Percentiles rank a stretch among this genome's conserved stretches.
phyloP scores from a whole-genome alignment of 306 rosid genomes.

The Glycine tomentella region DNA sequence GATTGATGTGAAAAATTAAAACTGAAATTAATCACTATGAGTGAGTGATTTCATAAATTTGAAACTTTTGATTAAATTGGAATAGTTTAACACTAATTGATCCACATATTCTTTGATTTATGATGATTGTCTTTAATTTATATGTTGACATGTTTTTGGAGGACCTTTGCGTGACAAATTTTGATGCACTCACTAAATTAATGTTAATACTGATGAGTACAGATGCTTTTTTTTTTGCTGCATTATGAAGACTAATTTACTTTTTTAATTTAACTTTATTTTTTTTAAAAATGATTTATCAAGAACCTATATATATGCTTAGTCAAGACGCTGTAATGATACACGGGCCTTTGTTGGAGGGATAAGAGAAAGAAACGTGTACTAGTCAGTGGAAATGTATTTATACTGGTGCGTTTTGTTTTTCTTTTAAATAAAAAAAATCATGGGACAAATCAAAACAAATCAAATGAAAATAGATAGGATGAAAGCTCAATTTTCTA shows the following conservation, averaged over 20 bases:
- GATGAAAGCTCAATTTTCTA: too few relatives aligned
- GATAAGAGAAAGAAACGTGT: background rate
- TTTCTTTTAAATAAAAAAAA: too few relatives aligned
- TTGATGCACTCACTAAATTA: slow-evolving; percentile 22
- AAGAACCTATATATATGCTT: slow-evolving; percentile 16
- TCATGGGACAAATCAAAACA: too few relatives aligned
- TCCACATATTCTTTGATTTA: background rate
- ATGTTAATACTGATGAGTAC: background rate
- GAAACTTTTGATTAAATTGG: too few relatives aligned
- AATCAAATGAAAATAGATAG: too few relatives aligned
- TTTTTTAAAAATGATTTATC: background rate
- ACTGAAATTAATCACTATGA: background rate
- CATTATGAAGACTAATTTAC: background rate
- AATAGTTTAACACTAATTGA: too few relatives aligned
- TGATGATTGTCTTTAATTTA: slow-evolving; percentile 6
- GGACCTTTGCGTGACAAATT: background rate
- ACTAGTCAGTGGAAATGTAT: background rate
- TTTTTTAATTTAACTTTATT: background rate
- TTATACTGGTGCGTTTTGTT: background rate
- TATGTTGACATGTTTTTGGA: slow-evolving; percentile 14
- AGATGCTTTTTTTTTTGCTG: background rate
- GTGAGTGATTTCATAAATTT: background rate
- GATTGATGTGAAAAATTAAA: background rate
- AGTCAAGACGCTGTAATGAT: slow-evolving; percentile 11
- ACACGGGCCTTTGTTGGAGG: background rate